Conservation (phyloP, 2,329 filamentous ascomycete genomes). For the Uncinocarpus reesii region DNA sequence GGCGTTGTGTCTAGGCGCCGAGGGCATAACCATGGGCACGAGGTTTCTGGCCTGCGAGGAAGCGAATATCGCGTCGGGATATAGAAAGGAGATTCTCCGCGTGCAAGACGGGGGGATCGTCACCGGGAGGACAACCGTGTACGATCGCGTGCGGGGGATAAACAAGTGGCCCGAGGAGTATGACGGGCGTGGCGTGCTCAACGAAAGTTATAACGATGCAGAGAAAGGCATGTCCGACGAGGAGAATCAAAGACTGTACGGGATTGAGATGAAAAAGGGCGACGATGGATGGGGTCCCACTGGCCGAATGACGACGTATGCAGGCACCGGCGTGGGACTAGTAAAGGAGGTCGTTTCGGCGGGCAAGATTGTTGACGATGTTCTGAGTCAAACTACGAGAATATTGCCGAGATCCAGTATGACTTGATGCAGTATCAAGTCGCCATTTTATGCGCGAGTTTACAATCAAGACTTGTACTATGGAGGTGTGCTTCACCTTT, state of each 20-base stretch:
- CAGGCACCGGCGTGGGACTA: conserved; percentile 51
- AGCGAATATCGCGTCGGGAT: conserved; percentile 41
- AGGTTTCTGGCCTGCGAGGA: conserved; percentile 49
- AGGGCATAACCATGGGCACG: conserved; percentile 52
- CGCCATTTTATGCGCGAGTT: neutral
- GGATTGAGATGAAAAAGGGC: conserved; percentile 42
- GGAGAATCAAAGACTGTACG: conserved; percentile 36
- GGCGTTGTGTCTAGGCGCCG: conserved; percentile 43
- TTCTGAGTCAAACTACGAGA: conserved; percentile 31
- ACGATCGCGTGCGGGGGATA: conserved; percentile 46
- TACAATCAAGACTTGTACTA: no score
- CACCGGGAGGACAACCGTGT: conserved; percentile 44
- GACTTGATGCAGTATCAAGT: neutral
- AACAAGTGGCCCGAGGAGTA: conserved; percentile 49
- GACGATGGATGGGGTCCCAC: conserved; percentile 43
- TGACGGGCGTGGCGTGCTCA: conserved; percentile 49
- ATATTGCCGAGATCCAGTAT: conserved; percentile 14
- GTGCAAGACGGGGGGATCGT: conserved; percentile 43
- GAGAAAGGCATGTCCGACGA: conserved; percentile 31
- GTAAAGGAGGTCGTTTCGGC: conserved; percentile 43
- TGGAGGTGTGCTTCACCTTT: no score
- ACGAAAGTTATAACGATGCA: conserved; percentile 42
- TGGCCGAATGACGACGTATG: conserved; percentile 52
- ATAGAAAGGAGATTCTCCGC: conserved; percentile 40
- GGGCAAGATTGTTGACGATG: conserved; percentile 43